These are phyloP conservation scores for Sarcodon aspratus DNA, from an alignment of 768 basidiomycete genomes.

Conservation along the genomic window DNA sequence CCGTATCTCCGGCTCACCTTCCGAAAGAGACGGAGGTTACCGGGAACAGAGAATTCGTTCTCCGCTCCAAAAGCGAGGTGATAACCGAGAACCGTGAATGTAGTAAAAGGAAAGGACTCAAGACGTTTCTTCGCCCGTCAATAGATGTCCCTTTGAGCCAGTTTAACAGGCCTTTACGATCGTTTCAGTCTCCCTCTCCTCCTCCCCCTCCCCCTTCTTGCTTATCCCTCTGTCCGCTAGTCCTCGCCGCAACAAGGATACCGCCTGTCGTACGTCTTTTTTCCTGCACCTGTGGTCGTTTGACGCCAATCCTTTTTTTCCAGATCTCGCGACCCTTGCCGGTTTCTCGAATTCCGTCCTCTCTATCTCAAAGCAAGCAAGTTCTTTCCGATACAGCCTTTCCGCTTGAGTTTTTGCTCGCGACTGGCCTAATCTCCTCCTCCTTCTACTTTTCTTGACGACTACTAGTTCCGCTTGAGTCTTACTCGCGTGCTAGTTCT, in stretches of 20 bases:
- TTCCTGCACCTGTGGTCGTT: conserved; percentile 1
- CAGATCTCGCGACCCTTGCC: conserved; percentile 94
- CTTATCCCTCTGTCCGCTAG: conserved; percentile 23
- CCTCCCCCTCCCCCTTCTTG: conserved; percentile 15
- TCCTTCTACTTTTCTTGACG: conserved; percentile 6
- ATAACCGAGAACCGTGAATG: no score
- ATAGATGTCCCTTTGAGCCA: not conserved
- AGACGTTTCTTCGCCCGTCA: not conserved
- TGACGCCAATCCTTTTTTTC: conserved; percentile 3
- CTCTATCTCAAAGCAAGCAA: conserved; percentile 10
- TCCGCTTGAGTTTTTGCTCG: conserved; percentile 33
- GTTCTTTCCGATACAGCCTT: conserved; percentile 18
- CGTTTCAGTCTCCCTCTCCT: conserved; percentile 9
- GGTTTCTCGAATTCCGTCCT: conserved; percentile 52
- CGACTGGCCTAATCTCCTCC: conserved; percentile 8
- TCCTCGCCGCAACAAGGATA: conserved; percentile 42
- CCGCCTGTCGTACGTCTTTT: conserved; percentile 32
- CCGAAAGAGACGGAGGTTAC: no score
- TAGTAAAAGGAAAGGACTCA: no score
- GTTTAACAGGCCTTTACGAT: not conserved
- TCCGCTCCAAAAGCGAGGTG: no score
- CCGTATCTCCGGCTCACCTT: no score
- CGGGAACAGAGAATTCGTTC: no score
- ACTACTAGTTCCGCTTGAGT: conserved; percentile 6
- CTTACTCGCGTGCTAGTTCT: conserved; percentile 6